These are phyloP conservation scores for Trichosporon sp. DNA, from an alignment of 1,284 basidiomycete species.

Conservation along the genomic window DNA sequence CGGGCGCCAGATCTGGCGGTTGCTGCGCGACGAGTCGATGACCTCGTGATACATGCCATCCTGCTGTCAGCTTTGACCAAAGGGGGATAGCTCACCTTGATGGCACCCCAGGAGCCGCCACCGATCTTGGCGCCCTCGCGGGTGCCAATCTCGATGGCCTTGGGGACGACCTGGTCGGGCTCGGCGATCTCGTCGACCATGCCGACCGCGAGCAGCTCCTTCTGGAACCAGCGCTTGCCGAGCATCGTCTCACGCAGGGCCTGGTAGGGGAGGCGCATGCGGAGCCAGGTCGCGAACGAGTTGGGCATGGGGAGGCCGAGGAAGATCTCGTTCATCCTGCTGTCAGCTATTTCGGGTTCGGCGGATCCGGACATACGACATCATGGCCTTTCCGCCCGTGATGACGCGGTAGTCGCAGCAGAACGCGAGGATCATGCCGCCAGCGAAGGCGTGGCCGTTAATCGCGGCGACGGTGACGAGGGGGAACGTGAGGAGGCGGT, in stretches of 20 bases:
- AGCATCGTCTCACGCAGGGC: constrained; percentile 70
- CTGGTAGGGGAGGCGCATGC: constrained; percentile 62
- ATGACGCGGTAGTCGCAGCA: constrained; percentile 87
- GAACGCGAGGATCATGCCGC: constrained; percentile 71
- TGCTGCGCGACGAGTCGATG: constrained; percentile 41
- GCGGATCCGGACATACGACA: constrained; percentile 56
- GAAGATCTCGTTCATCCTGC: constrained; percentile 57
- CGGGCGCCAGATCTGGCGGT: constrained; percentile 28
- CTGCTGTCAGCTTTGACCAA: constrained; percentile 33
- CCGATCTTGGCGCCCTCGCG: constrained; percentile 49
- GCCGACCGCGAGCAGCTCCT: constrained; percentile 64
- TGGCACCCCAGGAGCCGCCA: constrained; percentile 53
- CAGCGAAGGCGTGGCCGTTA: constrained; percentile 87
- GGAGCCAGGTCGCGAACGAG: constrained; percentile 64
- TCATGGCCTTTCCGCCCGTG: constrained; percentile 74
- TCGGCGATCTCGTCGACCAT: constrained; percentile 68
- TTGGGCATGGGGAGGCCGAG: constrained; percentile 76
- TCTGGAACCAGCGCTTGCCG: constrained; percentile 73
- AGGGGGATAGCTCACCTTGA: constrained; percentile 51
- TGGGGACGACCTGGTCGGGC: constrained; percentile 56
- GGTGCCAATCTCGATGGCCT: constrained; percentile 49
- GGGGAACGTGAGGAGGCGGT: constrained; percentile 49
- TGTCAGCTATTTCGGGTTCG: not conserved
- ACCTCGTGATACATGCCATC: constrained; percentile 51
- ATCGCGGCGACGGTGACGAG: constrained; percentile 71